Conservation (phyloP, 2,329 filamentous ascomycete genomes). For the Microdochium bolleyi region DNA sequence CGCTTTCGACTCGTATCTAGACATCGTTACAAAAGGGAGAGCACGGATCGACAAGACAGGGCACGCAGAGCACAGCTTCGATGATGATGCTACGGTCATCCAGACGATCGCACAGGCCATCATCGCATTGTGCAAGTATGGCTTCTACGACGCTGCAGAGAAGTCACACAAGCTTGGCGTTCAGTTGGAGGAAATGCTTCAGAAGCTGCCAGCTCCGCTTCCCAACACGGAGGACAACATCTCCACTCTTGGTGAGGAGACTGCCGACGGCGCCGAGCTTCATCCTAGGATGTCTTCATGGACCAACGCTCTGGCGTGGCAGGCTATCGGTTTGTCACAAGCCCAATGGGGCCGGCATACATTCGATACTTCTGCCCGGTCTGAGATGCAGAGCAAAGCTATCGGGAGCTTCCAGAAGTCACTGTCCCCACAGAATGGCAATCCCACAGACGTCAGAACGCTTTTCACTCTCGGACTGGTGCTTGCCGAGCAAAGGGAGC, state of each 20-base stretch:
- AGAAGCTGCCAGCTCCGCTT: slow-evolving; percentile 39
- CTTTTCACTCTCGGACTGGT: slow-evolving; percentile 76
- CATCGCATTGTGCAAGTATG: slow-evolving; percentile 73
- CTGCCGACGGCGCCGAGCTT: slow-evolving; percentile 18
- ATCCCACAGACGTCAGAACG: slow-evolving; percentile 63
- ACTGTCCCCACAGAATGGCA: slow-evolving; percentile 57
- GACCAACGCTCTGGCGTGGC: slow-evolving; percentile 65
- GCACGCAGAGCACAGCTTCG: slow-evolving; percentile 61
- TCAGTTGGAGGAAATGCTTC: slow-evolving; percentile 68
- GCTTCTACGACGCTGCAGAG: slow-evolving; percentile 64
- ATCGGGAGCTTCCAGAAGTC: slow-evolving; percentile 69
- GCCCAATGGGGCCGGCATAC: slow-evolving; percentile 83
- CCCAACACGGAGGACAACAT: slow-evolving; percentile 17
- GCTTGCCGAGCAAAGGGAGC: slow-evolving; percentile 79
- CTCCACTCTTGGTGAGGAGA: slow-evolving; percentile 22
- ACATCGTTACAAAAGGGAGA: slow-evolving; percentile 79
- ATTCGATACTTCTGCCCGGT: slow-evolving; percentile 62
- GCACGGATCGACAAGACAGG: slow-evolving; percentile 75
- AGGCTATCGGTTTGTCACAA: slow-evolving; percentile 77
- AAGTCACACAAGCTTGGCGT: slow-evolving; percentile 66
- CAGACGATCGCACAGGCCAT: slow-evolving; percentile 76
- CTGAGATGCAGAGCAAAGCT: slow-evolving; percentile 69
- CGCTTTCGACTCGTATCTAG: slow-evolving; percentile 85
- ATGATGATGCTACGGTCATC: slow-evolving; percentile 70
- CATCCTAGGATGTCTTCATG: slow-evolving; percentile 45